A percentile compares a stretch with the other conserved stretches of the same genome.
These are phyloP conservation scores for Zymoseptoria brevis DNA, from an alignment of 2,329 filamentous ascomycete genomes.

Conservation along the genomic window DNA sequence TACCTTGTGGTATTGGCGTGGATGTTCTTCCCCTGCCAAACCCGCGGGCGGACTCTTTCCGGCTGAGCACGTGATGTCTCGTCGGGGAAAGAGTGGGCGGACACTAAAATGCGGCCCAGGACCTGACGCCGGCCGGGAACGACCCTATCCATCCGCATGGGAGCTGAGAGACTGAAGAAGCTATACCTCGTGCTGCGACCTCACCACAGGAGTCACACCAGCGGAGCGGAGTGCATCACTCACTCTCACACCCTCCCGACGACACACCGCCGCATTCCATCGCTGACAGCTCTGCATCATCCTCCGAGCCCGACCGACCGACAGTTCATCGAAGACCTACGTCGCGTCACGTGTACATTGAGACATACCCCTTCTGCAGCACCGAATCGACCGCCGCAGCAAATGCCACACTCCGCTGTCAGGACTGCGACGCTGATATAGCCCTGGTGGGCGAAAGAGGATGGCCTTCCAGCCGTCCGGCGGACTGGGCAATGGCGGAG, in stretches of 20 bases:
- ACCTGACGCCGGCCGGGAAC: too few species aligned
- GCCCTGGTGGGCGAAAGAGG: conserved; percentile 2
- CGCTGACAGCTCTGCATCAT: background rate
- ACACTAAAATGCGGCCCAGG: too few species aligned
- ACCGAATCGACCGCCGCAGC: background rate
- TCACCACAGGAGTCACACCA: background rate
- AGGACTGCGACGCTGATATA: background rate
- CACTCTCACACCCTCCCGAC: background rate
- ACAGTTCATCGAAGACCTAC: background rate
- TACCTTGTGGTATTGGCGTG: too few species aligned
- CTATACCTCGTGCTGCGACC: background rate
- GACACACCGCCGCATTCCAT: background rate
- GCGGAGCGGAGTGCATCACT: background rate
- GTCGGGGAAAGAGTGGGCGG: too few species aligned
- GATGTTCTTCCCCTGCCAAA: too few species aligned
- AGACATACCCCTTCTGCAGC: background rate
- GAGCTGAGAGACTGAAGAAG: too few species aligned
- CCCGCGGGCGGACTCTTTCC: too few species aligned
- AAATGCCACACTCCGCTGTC: background rate
- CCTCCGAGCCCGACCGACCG: background rate
- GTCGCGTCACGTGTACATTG: background rate
- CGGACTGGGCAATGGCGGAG: conserved; percentile 51
- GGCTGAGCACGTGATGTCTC: too few species aligned
- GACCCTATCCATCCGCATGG: too few species aligned
- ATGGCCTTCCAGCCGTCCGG: conserved; percentile 67